A percentile compares a stretch with the other conserved stretches of the same genome.
These are phyloP conservation scores for Pleurotus eryngii DNA, from an alignment of 768 basidiomycete species.

Conservation along the genomic window DNA sequence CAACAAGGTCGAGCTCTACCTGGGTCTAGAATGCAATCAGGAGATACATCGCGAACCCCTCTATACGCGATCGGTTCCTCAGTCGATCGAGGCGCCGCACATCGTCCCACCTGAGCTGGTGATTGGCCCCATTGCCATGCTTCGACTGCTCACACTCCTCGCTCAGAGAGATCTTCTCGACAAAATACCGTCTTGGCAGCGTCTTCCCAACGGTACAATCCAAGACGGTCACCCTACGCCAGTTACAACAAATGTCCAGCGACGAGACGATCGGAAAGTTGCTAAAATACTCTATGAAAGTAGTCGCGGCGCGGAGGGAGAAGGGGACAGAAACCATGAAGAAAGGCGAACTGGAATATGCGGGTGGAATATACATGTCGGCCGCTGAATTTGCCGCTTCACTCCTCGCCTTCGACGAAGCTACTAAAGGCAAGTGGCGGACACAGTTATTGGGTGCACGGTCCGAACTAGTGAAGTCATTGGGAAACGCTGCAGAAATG, in stretches of 20 bases:
- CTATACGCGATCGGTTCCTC: conserved; percentile 11
- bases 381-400: conserved; percentile 30
- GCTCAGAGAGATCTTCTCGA: conserved; percentile 23
- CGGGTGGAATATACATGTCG: conserved; percentile 18
- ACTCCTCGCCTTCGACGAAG: conserved; percentile 26
- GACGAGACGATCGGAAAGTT: conserved; percentile 19
- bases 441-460: conserved; percentile 17
- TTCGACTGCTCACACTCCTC: conserved; percentile 25
- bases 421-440: conserved; percentile 21
- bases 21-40: conserved; percentile 13
- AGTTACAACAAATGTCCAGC: conserved; percentile 24
- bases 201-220: conserved; percentile 19
- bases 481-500: conserved; percentile 35
- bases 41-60: conserved; percentile 19
- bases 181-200: conserved; percentile 14
- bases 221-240: conserved; percentile 13
- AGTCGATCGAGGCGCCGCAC: conserved; percentile 14
- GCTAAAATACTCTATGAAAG: conserved; percentile 18
- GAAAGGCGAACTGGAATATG: conserved; percentile 14
- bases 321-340: conserved; percentile 18
- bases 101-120: conserved; percentile 20
- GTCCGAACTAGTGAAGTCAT: conserved; percentile 26
- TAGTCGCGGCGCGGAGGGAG: conserved; percentile 16
- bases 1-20: conserved; percentile 5
- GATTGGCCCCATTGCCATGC: conserved; percentile 23